phyloP scores from a whole-genome alignment of 2,329 filamentous ascomycete species.

The Kalmusia sp. region DNA sequence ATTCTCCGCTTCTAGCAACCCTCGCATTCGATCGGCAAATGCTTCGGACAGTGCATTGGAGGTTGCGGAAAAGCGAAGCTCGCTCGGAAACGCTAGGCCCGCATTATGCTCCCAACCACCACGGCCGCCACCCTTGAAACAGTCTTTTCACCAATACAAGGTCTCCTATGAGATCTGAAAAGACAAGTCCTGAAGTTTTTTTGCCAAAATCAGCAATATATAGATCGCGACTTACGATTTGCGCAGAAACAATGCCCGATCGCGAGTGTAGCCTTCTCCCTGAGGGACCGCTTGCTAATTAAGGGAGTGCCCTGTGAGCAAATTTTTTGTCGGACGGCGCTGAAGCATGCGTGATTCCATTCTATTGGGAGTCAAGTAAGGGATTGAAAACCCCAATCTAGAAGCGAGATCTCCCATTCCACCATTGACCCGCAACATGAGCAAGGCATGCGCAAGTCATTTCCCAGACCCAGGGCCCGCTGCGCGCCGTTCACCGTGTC shows the following conservation, averaged over 20 bases:
- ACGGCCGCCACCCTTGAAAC: no score
- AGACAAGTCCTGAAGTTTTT: no score
- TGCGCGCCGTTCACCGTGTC: not conserved
- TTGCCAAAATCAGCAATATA: no score
- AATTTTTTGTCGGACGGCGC: not conserved
- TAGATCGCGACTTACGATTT: no score
- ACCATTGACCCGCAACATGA: constrained; percentile 4
- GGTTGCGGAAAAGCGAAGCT: constrained; percentile 3
- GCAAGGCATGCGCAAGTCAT: constrained; percentile 3
- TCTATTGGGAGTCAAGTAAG: not conserved
- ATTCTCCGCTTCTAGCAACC: not conserved
- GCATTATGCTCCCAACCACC: not conserved
- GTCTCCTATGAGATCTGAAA: no score
- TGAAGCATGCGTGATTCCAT: not conserved
- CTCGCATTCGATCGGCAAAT: not conserved
- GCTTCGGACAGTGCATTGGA: not conserved
- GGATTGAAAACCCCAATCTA: not conserved
- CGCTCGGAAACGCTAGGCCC: not conserved
- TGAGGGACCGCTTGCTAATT: not conserved
- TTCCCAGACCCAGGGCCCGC: not conserved
- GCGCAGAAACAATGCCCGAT: not conserved
- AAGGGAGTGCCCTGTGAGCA: not conserved
- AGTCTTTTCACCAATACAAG: no score
- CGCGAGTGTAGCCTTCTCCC: no score
- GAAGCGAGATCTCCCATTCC: constrained; percentile 11